Evolutionary conservation across 2,329 filamentous ascomycete genomes (phyloP).

Genomic region (Penicillium sp.): DNA sequence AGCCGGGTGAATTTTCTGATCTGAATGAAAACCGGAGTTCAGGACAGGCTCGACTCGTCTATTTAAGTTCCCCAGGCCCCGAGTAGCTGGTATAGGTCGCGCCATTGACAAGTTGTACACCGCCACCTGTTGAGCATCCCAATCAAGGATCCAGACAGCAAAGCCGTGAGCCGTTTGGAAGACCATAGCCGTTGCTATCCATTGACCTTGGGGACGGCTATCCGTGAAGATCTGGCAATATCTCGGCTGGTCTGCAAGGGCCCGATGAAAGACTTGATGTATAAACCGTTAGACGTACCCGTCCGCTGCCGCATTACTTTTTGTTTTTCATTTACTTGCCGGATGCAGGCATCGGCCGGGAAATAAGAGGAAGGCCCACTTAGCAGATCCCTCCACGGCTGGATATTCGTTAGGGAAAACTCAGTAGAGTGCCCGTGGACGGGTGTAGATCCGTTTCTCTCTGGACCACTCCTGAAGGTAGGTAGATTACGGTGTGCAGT

Average conservation of each 20-base stretch:
- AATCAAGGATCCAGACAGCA: constrained; percentile 14
- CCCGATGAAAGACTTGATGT: constrained; percentile 24
- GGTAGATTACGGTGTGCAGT: constrained; percentile 19
- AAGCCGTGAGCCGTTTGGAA: constrained; percentile 6
- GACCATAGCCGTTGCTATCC: constrained; percentile 8
- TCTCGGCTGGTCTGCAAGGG: constrained; percentile 26
- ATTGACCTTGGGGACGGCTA: constrained; percentile 6
- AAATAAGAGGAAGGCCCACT: neutral
- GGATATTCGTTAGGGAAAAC: neutral
- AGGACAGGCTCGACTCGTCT: constrained; percentile 6
- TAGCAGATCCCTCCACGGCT: neutral
- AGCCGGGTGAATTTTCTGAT: neutral
- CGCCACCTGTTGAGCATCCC: constrained; percentile 22
- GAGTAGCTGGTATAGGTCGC: constrained; percentile 1
- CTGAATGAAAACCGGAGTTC: neutral
- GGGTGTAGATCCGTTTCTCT: constrained; percentile 15
- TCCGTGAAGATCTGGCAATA: constrained; percentile 15
- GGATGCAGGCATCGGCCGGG: constrained; percentile 2
- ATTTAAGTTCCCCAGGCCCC: constrained; percentile 20
- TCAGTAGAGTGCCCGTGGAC: neutral
- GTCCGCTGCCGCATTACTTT: constrained; percentile 1
- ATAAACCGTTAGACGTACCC: constrained; percentile 20
- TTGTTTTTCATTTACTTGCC: neutral
- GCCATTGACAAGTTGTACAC: constrained; percentile 23
- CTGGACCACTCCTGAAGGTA: constrained; percentile 7